A percentile compares a stretch with the other conserved stretches of the same genome.
Evolutionary conservation across 1,139 yeast species (phyloP).

Genomic region (Saccharomyces hybrid): DNA sequence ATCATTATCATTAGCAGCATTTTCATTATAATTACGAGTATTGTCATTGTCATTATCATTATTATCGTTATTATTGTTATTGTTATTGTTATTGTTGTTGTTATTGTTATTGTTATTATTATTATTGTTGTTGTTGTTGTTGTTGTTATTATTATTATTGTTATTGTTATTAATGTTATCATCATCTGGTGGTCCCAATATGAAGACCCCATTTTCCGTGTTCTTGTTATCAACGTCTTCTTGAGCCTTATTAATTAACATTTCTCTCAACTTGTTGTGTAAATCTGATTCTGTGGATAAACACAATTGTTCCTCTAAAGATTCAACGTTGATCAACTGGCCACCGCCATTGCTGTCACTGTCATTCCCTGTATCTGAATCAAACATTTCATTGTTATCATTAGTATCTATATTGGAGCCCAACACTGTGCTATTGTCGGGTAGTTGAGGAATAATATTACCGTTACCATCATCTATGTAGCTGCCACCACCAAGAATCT

Average conservation of each 20-base stretch:
- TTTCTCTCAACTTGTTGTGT: constrained; percentile 26
- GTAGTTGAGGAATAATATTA: constrained; percentile 11
- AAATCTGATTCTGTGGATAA: constrained; percentile 30
- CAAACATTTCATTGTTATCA: background rate
- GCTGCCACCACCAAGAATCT: constrained; percentile 69
- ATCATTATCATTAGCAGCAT: background rate
- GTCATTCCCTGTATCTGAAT: constrained; percentile 5
- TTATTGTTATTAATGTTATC: no score
- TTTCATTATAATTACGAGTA: constrained; percentile 14
- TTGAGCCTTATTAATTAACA: constrained; percentile 24
- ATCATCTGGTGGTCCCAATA: constrained; percentile 24
- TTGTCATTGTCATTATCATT: constrained; percentile 13
- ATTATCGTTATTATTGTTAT: constrained; percentile 6
- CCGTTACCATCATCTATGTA: constrained; percentile 31
- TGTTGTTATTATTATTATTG: no score
- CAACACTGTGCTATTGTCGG: background rate
- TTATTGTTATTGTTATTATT: constrained; percentile 6
- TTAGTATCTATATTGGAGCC: background rate
- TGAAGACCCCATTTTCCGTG: constrained; percentile 28
- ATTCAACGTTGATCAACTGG: constrained; percentile 21
- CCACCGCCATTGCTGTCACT: constrained; percentile 13
- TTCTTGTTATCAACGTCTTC: constrained; percentile 25
- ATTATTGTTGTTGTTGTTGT: constrained; percentile 2
- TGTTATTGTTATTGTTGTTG: constrained; percentile 1
- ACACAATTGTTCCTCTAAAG: constrained; percentile 22